A percentile compares a stretch with the other conserved stretches of the same genome.
phyloP scores from a whole-genome alignment of 805 yeast genomes.

The Hanseniaspora vineae region DNA sequence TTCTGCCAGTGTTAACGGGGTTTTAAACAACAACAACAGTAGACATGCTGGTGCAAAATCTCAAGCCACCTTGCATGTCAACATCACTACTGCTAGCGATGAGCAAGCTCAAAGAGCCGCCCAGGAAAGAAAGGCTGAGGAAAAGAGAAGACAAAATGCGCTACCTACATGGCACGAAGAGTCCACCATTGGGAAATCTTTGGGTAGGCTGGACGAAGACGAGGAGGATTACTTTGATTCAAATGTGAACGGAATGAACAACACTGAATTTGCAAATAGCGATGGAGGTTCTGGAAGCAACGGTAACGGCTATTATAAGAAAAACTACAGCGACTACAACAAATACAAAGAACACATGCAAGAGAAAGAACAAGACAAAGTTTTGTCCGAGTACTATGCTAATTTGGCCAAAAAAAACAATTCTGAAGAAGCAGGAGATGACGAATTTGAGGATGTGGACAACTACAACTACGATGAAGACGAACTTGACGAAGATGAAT shows the following conservation, averaged over 20 bases:
- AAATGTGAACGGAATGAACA: constrained; percentile 6
- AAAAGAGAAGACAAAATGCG: constrained; percentile 80
- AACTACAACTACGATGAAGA: constrained; percentile 9
- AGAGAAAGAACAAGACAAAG: constrained; percentile 59
- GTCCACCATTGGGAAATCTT: constrained; percentile 69
- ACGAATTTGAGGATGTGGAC: constrained; percentile 15
- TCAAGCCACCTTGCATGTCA: constrained; percentile 81
- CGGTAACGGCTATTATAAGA: constrained; percentile 6
- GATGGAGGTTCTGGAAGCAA: constrained; percentile 10
- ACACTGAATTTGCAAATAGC: constrained; percentile 9
- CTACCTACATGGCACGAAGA: constrained; percentile 94
- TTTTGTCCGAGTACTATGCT: constrained; percentile 63
- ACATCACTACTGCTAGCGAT: constrained; percentile 76
- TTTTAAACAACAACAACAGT: constrained; percentile 28
- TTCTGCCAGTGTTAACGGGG: constrained; percentile 14
- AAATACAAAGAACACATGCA: constrained; percentile 24
- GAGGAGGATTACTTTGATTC: constrained; percentile 14
- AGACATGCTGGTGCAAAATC: constrained; percentile 45
- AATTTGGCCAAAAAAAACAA: constrained; percentile 57
- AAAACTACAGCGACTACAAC: constrained; percentile 10
- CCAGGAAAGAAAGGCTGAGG: constrained; percentile 50
- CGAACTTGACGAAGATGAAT: constrained; percentile 6
- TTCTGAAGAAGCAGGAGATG: constrained; percentile 11
- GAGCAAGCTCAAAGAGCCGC: constrained; percentile 58
- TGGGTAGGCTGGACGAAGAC: constrained; percentile 44